Conservation (phyloP, 805 yeast genomes). For the Schwanniomyces vanrijiae region DNA sequence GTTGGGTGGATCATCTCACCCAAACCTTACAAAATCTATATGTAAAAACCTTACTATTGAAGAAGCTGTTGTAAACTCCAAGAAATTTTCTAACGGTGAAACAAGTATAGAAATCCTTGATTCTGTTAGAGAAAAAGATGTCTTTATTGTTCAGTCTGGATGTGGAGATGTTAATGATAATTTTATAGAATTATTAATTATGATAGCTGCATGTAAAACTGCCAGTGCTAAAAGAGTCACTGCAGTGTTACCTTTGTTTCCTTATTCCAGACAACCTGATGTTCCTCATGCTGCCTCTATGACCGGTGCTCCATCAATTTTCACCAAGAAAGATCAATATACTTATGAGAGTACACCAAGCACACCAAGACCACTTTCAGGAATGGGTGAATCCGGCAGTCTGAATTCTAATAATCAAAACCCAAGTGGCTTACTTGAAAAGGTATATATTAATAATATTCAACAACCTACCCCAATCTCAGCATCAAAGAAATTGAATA, state of each 20-base stretch:
- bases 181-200: conserved; percentile 76
- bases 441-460: conserved; percentile 10
- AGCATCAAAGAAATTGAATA: conserved; percentile 6
- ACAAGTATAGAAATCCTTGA: conserved; percentile 83
- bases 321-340: conserved; percentile 35
- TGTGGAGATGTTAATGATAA: conserved; percentile 87
- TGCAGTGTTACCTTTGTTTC: conserved; percentile 90
- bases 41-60: conserved; percentile 77
- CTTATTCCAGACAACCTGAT: conserved; percentile 95
- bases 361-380: conserved; percentile 45
- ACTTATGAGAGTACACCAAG: conserved; percentile 54
- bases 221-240: conserved; percentile 89
- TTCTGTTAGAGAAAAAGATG: conserved; percentile 95
- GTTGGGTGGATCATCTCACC: conserved; percentile 90
- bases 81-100: conserved; percentile 85
- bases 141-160: conserved; percentile 84
- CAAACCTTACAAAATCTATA: conserved; percentile 69
- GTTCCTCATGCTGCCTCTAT: conserved; percentile 68
- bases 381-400: conserved; percentile 9
- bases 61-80: conserved; percentile 62
- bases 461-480: conserved; percentile 7
- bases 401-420: conserved; percentile 9
- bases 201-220: conserved; percentile 89
- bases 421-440: conserved; percentile 6
- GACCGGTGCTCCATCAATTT: conserved; percentile 65